Evolutionary conservation across 2,329 filamentous ascomycete genomes (phyloP).

Genomic region (Metarhizium brunneum): DNA sequence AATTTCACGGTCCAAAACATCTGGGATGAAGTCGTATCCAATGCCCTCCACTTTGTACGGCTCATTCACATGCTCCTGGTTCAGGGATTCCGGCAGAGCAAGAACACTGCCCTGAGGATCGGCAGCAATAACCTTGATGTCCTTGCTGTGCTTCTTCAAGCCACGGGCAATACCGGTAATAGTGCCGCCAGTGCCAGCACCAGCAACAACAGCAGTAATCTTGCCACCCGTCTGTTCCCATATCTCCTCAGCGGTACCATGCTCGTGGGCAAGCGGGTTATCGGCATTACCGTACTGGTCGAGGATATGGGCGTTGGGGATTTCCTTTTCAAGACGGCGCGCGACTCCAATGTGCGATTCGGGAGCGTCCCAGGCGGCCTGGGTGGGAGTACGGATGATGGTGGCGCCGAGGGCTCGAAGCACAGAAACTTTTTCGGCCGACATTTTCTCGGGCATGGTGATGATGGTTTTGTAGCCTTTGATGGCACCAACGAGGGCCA

Average conservation of each 20-base stretch:
- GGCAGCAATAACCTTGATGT: constrained; percentile 83
- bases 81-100: constrained; percentile 70
- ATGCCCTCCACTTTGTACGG: constrained; percentile 98
- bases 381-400: constrained; percentile 94
- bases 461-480: constrained; percentile 99
- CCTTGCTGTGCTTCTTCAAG: constrained; percentile 74
- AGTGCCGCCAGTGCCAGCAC: constrained; percentile 90
- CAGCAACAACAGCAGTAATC: constrained; percentile 76
- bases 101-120: constrained; percentile 90
- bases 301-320: constrained; percentile 93
- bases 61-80: constrained; percentile 71
- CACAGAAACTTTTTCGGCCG: constrained; percentile 92
- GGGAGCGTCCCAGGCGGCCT: constrained; percentile 87
- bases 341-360: constrained; percentile 98
- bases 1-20: constrained; percentile 70
- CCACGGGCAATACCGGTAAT: constrained; percentile 84
- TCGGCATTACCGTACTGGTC: constrained; percentile 91
- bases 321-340: constrained; percentile 80
- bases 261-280: constrained; percentile 90
- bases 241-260: constrained; percentile 91
- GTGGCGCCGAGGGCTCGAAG: constrained; percentile 89
- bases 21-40: constrained; percentile 95
- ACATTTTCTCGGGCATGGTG: constrained; percentile 99
- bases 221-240: constrained; percentile 83
- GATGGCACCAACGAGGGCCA: constrained; percentile 87